phyloP scores from a whole-genome alignment of 1,284 basidiomycete genomes.

The Polyporus tsugae region DNA sequence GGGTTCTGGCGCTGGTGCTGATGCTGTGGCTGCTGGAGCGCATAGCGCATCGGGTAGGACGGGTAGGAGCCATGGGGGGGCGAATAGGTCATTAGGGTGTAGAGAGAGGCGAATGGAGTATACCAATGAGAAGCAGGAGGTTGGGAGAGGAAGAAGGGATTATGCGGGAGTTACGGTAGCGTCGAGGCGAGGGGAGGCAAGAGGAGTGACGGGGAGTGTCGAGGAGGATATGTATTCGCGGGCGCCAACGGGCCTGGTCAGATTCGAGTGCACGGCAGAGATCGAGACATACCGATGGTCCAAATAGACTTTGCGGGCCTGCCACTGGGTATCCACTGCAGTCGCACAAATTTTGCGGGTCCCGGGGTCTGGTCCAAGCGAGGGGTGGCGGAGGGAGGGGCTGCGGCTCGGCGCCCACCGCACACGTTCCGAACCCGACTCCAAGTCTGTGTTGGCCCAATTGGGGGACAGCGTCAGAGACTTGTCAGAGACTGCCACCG shows the following conservation, averaged over 20 bases:
- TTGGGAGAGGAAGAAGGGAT: conserved; percentile 26
- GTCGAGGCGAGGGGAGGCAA: conserved; percentile 16
- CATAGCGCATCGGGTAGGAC: conserved; percentile 37
- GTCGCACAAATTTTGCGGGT: conserved; percentile 33
- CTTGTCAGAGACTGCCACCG: conserved; percentile 7
- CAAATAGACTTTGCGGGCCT: conserved; percentile 11
- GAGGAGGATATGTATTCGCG: conserved; percentile 24
- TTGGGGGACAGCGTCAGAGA: not conserved
- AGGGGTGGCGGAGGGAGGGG: conserved; percentile 10
- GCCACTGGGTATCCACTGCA: not conserved
- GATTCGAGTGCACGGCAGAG: conserved; percentile 23
- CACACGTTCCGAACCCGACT: conserved; percentile 15
- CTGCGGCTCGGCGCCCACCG: conserved; percentile 24
- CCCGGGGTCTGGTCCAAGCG: conserved; percentile 31
- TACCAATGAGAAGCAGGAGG: conserved; percentile 4
- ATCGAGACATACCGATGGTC: conserved; percentile 26
- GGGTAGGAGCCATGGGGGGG: conserved; percentile 32
- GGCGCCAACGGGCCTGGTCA: conserved; percentile 25
- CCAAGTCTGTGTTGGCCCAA: conserved; percentile 7
- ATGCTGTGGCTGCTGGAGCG: conserved; percentile 31
- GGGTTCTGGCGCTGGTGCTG: conserved; percentile 15
- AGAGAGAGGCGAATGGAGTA: not conserved
- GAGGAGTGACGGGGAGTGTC: conserved; percentile 9
- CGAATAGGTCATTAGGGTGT: conserved; percentile 36
- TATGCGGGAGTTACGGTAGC: conserved; percentile 30